These are phyloP conservation scores for Leishmania aethiopica DNA, from an alignment of 208 protist genomes.

Conservation along the genomic window DNA sequence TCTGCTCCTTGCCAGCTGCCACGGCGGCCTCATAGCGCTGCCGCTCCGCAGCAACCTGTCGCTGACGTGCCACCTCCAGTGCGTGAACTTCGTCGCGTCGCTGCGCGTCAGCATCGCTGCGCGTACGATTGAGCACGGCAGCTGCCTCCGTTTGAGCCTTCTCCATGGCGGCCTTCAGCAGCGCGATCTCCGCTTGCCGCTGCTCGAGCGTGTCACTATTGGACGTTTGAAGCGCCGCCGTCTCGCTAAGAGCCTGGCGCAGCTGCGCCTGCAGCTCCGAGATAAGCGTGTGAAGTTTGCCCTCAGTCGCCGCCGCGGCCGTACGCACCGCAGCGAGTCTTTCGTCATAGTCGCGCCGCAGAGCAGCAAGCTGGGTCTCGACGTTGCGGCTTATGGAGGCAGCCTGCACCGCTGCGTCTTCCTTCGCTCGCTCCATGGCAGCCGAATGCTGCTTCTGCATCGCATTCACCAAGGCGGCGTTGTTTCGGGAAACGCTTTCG, in stretches of 20 bases:
- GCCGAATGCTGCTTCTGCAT: conserved; percentile 29
- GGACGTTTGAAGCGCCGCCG: conserved; percentile 19
- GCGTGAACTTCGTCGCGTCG: conserved; percentile 16
- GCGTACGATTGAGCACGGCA: conserved; percentile 19
- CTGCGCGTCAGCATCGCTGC: conserved; percentile 17
- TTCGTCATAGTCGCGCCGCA: conserved; percentile 11
- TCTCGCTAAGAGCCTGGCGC: conserved; percentile 10
- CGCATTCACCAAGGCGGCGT: conserved; percentile 21
- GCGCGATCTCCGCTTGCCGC: conserved; percentile 19
- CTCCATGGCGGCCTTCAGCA: conserved; percentile 20
- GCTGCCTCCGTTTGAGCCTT: conserved; percentile 23
- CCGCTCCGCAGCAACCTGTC: conserved; percentile 25
- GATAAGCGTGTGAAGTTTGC: conserved; percentile 27
- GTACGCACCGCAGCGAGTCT: conserved; percentile 13
- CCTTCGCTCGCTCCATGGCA: conserved; percentile 20
- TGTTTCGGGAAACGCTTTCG: conserved; percentile 9
- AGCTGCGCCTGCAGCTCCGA: conserved; percentile 29
- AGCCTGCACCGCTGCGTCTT: conserved; percentile 2
- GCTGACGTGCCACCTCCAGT: conserved; percentile 20
- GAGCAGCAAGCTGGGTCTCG: conserved; percentile 15
- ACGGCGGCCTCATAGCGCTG: conserved; percentile 29
- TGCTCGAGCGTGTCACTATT: conserved; percentile 11
- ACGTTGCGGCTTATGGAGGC: neutral
- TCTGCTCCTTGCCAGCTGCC: conserved; percentile 24
- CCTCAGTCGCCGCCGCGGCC: conserved; percentile 16